Evolutionary conservation across 2,329 filamentous ascomycete species (phyloP).

Genomic region (Ceratocystiopsis brevicomis): DNA sequence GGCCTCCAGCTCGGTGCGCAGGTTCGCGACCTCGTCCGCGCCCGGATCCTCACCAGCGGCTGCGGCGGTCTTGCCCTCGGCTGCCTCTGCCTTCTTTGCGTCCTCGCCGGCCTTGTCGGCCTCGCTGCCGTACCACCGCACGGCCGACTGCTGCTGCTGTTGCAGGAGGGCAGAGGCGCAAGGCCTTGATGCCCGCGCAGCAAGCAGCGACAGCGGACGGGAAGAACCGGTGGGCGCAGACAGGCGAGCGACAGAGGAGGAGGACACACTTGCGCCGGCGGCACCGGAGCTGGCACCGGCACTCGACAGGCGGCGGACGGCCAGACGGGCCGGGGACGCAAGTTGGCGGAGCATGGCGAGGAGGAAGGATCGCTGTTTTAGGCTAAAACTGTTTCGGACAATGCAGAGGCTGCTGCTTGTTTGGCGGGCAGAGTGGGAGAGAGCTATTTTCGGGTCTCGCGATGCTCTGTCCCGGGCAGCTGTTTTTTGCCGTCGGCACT

Average conservation of each 20-base stretch:
- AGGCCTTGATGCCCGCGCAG: too few relatives aligned
- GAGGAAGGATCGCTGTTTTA: too few relatives aligned
- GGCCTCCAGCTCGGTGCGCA: conserved; percentile 33
- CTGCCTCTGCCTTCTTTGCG: conserved; percentile 13
- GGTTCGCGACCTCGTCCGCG: conserved; percentile 16
- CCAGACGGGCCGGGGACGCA: too few relatives aligned
- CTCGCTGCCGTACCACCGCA: conserved; percentile 29
- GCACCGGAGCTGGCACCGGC: too few relatives aligned
- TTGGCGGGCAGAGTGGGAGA: too few relatives aligned
- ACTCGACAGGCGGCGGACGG: too few relatives aligned
- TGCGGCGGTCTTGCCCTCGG: background rate
- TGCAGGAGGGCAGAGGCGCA: background rate
- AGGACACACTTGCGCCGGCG: background rate
- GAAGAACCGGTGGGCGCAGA: conserved; percentile 5
- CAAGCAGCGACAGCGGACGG: background rate
- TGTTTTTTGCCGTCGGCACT: too few relatives aligned
- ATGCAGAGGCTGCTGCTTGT: too few relatives aligned
- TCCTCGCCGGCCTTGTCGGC: conserved; percentile 12
- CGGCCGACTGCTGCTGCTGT: background rate
- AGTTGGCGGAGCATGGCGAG: too few relatives aligned
- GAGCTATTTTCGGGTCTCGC: too few relatives aligned
- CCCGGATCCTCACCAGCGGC: conserved; percentile 4
- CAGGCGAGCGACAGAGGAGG: conserved; percentile 3
- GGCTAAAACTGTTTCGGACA: too few relatives aligned
- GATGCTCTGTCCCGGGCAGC: too few relatives aligned